phyloP scores from a whole-genome alignment of 2,329 filamentous ascomycete genomes.

The Apiospora aurea region DNA sequence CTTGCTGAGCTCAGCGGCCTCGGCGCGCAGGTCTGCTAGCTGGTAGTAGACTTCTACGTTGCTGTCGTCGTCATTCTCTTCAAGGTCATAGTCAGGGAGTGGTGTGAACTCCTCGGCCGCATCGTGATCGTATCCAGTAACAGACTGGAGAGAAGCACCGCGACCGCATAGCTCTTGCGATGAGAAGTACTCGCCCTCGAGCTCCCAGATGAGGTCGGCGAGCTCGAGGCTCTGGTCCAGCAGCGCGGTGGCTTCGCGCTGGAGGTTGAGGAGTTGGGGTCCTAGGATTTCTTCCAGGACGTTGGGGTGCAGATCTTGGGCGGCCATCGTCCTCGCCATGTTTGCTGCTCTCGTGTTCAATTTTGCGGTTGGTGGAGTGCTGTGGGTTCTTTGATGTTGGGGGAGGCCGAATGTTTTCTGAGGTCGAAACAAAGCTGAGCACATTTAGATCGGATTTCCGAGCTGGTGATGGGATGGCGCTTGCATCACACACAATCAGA shows the following conservation, averaged over 20 bases:
- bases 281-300: conserved; percentile 16
- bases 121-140: background rate
- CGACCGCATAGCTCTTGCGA: background rate
- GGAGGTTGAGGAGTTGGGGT: conserved; percentile 3
- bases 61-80: background rate
- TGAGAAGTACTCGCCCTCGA: conserved; percentile 7
- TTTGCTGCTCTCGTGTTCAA: background rate
- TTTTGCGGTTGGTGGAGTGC: background rate
- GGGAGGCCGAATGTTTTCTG: background rate
- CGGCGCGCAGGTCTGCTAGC: background rate
- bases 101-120: background rate
- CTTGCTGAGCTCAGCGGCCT: background rate
- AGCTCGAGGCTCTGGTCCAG: conserved; percentile 20
- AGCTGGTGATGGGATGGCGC: background rate
- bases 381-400: background rate
- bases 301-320: background rate
- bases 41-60: background rate
- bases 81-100: background rate
- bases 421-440: background rate
- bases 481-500: background rate
- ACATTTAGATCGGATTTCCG: background rate
- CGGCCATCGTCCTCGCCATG: background rate
- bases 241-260: conserved; percentile 21
- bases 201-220: conserved; percentile 21
- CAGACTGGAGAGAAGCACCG: background rate